A percentile compares a stretch with the other conserved stretches of the same genome.
phyloP scores from a whole-genome alignment of 2,329 filamentous ascomycete species.

The Colletotrichum higginsianum region DNA sequence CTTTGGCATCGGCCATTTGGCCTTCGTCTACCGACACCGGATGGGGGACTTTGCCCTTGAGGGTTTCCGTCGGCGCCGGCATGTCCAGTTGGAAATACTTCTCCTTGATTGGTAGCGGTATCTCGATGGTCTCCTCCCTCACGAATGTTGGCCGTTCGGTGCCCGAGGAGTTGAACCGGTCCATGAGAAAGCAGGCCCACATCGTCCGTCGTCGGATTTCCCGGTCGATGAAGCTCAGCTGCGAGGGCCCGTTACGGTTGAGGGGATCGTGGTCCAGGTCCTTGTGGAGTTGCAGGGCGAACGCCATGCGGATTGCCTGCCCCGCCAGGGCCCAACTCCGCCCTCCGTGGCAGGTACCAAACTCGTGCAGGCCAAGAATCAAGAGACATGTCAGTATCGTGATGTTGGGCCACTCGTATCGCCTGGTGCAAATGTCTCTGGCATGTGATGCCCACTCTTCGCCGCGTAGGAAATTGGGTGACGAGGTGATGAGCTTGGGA shows the following conservation, averaged over 20 bases:
- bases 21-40: conserved; percentile 74
- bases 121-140: conserved; percentile 88
- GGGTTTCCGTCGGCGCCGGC: conserved; percentile 86
- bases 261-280: conserved; percentile 88
- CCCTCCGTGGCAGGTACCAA: conserved; percentile 96
- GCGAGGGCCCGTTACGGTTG: conserved; percentile 72
- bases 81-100: conserved; percentile 93
- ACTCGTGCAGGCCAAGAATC: conserved; percentile 92
- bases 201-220: conserved; percentile 95
- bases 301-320: conserved; percentile 96
- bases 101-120: conserved; percentile 93
- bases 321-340: conserved; percentile 96
- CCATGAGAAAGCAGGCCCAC: conserved; percentile 99
- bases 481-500: conserved; percentile 79
- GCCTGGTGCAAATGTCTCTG: conserved; percentile 86
- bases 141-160: conserved; percentile 94
- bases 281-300: conserved; percentile 92
- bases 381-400: conserved; percentile 94
- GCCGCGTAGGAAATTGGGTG: conserved; percentile 85
- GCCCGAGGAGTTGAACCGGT: conserved; percentile 96
- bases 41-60: conserved; percentile 79
- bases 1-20: conserved; percentile 75
- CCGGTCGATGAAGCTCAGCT: conserved; percentile 90
- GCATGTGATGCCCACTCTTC: conserved; percentile 92
- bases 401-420: conserved; percentile 96